Evolutionary conservation across 2,329 filamentous ascomycete species (phyloP).

Genomic region (Claviceps lovelessii): DNA sequence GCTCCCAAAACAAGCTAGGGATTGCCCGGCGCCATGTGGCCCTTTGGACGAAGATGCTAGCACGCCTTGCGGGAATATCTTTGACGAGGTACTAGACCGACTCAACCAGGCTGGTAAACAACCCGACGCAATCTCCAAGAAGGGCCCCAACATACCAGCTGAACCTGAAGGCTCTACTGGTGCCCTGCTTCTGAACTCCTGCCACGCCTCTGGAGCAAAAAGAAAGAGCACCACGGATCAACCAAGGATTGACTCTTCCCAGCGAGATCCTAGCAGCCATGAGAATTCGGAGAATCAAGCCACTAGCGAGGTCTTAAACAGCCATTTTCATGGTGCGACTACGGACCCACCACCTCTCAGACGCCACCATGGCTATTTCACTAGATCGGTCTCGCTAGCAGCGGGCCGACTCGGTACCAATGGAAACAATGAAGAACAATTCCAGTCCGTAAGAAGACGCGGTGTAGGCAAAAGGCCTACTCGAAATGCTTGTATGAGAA

Average conservation of each 20-base stretch:
- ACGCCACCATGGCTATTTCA: conserved; percentile 3
- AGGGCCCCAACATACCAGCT: not conserved
- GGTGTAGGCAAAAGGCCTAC: not conserved
- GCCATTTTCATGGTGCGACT: not conserved
- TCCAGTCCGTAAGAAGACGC: not conserved
- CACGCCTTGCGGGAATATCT: not conserved
- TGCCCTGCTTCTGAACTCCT: conserved; percentile 11
- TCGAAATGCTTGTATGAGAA: not conserved
- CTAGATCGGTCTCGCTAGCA: conserved; percentile 3
- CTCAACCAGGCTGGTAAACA: not conserved
- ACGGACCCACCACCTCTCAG: not conserved
- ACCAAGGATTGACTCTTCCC: conserved; percentile 16
- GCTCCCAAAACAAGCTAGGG: not conserved
- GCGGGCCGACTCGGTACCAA: not conserved
- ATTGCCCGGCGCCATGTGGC: conserved; percentile 5
- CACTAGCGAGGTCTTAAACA: not conserved
- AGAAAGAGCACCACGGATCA: conserved; percentile 6
- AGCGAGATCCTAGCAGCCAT: conserved; percentile 10
- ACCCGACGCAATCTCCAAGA: not conserved
- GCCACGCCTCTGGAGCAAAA: conserved; percentile 11
- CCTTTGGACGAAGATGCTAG: not conserved
- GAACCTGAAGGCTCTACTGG: not conserved
- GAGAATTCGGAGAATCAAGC: not conserved
- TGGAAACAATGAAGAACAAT: not conserved
- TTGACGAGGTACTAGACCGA: conserved; percentile 5